These are phyloP conservation scores for Onygenales sp. DNA, from an alignment of 2,329 filamentous ascomycete genomes.

Conservation along the genomic window DNA sequence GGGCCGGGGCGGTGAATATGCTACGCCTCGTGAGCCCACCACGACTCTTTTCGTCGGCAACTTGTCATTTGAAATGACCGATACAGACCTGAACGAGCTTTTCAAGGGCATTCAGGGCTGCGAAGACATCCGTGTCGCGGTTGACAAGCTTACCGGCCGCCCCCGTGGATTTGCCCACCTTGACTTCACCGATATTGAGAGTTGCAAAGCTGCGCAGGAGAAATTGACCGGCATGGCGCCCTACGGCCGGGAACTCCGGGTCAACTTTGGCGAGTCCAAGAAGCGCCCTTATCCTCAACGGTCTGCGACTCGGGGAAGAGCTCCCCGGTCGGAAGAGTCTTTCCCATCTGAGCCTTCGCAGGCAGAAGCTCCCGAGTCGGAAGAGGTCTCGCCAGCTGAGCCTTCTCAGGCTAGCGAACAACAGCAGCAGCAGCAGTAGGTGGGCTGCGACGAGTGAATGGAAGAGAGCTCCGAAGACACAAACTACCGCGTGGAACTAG, in stretches of 20 bases:
- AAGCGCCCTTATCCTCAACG: background rate
- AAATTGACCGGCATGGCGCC: constrained; percentile 48
- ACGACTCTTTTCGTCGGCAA: constrained; percentile 75
- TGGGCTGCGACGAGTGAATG: background rate
- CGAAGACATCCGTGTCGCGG: constrained; percentile 67
- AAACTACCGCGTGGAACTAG: background rate
- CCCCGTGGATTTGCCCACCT: constrained; percentile 77
- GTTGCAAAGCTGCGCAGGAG: constrained; percentile 53
- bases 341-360: background rate
- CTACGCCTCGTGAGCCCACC: constrained; percentile 37
- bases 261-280: constrained; percentile 48
- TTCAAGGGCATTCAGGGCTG: constrained; percentile 64
- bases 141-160: constrained; percentile 71
- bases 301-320: too few relatives aligned
- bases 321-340: background rate
- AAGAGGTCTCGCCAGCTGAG: background rate
- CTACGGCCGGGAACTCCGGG: constrained; percentile 55
- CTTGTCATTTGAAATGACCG: constrained; percentile 76
- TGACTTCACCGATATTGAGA: constrained; percentile 62
- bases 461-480: background rate
- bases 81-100: constrained; percentile 68
- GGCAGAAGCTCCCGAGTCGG: background rate
- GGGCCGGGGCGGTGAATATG: background rate
- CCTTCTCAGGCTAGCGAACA: background rate
- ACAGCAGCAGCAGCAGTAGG: background rate